These are phyloP conservation scores for Ogataea ganodermae DNA, from an alignment of 805 yeast species.

Conservation along the genomic window DNA sequence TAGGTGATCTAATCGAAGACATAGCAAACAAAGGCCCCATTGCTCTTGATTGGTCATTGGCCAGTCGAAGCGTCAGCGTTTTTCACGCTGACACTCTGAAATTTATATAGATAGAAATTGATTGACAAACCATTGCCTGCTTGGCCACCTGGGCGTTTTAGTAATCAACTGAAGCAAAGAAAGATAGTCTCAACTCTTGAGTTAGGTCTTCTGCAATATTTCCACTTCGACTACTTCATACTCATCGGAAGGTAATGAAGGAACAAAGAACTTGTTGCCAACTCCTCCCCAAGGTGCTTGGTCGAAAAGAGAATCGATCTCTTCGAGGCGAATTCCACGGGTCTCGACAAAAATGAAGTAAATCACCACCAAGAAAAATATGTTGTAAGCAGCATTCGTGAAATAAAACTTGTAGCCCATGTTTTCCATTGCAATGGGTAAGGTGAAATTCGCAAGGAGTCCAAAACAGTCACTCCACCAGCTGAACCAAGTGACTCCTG, in stretches of 20 bases:
- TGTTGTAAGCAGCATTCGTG: conserved; percentile 20
- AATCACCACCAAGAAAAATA: conserved; percentile 27
- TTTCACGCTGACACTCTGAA: no score
- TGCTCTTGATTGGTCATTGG: no score
- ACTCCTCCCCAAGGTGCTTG: conserved; percentile 9
- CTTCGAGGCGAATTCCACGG: conserved; percentile 40
- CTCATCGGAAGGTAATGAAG: neutral
- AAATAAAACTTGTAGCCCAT: conserved; percentile 39
- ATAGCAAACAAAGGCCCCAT: no score
- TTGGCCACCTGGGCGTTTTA: no score
- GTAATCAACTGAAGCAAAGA: no score
- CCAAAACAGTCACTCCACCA: conserved; percentile 20
- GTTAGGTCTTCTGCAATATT: neutral
- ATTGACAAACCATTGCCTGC: no score
- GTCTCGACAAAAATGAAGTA: conserved; percentile 36
- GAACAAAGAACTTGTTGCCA: conserved; percentile 4
- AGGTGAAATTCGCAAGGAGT: conserved; percentile 35
- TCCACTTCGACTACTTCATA: conserved; percentile 2
- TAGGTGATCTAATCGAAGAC: no score
- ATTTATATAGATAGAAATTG: no score
- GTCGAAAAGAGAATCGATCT: conserved; percentile 24
- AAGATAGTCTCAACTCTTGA: no score
- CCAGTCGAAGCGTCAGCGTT: no score
- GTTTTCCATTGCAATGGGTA: conserved; percentile 41
- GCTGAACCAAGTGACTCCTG: conserved; percentile 20